Percentiles rank a stretch among this genome's conserved stretches.
These are phyloP conservation scores for Striga asiatica DNA, from an alignment of 257 asterid genomes.

Conservation along the genomic window DNA sequence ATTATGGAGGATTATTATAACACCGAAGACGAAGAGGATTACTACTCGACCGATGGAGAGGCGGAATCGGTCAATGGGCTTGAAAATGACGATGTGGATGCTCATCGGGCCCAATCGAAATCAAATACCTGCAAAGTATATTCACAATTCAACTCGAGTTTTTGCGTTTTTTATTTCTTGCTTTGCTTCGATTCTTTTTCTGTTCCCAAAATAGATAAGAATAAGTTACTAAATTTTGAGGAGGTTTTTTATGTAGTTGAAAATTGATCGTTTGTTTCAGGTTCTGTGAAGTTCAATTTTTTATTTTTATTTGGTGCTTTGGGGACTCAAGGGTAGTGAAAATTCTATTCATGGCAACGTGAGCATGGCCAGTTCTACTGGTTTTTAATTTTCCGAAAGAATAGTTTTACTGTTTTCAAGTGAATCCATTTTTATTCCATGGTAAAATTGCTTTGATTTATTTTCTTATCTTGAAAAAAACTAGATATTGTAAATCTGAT, in stretches of 20 bases:
- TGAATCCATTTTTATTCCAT: neutral
- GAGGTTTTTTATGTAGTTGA: no score
- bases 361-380: neutral
- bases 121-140: conserved; percentile 55
- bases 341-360: no score
- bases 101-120: conserved; percentile 30
- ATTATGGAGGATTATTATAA: conserved; percentile 35
- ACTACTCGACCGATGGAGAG: conserved; percentile 35
- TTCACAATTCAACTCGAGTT: neutral
- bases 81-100: conserved; percentile 38
- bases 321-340: no score
- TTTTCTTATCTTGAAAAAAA: neutral
- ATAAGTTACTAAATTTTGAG: no score
- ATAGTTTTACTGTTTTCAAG: neutral
- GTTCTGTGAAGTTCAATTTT: no score
- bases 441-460: neutral
- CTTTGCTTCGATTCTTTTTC: neutral
- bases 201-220: no score
- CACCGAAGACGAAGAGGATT: conserved; percentile 38
- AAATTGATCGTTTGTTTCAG: no score
- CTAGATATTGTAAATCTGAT: neutral
- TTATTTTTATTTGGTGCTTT: no score
- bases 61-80: conserved; percentile 37
- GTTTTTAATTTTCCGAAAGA: neutral
- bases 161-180: neutral